These are phyloP conservation scores for Aspergillus sp. DNA, from an alignment of 2,329 filamentous ascomycete genomes.

Conservation along the genomic window DNA sequence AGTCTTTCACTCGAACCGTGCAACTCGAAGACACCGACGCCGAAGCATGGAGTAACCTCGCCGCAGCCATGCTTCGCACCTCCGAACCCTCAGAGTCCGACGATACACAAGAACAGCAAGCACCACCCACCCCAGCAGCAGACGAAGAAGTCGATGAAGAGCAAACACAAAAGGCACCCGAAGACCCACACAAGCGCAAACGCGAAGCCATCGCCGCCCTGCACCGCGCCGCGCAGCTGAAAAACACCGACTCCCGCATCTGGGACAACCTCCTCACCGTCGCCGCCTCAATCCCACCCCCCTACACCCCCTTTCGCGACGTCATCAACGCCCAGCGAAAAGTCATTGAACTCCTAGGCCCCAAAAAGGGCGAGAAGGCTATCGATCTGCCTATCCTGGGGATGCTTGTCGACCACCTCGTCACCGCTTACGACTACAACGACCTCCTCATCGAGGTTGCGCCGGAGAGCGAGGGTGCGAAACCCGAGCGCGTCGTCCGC, in stretches of 20 bases:
- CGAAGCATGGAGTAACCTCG: conserved; percentile 93
- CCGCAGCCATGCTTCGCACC: conserved; percentile 72
- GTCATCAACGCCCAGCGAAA: conserved; percentile 75
- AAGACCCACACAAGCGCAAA: conserved; percentile 65
- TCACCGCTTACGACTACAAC: conserved; percentile 53
- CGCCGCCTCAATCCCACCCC: conserved; percentile 75
- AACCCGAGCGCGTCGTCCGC: conserved; percentile 44
- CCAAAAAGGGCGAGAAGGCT: conserved; percentile 71
- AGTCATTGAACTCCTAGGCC: conserved; percentile 73
- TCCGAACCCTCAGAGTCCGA: conserved; percentile 37
- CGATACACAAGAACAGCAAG: conserved; percentile 34
- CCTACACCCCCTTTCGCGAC: conserved; percentile 67
- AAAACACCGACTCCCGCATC: conserved; percentile 86
- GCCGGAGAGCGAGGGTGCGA: conserved; percentile 13
- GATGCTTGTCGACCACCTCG: conserved; percentile 72
- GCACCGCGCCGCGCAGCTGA: conserved; percentile 81
- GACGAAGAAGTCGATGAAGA: conserved; percentile 33
- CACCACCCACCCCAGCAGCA: conserved; percentile 29
- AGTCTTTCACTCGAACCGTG: conserved; percentile 82
- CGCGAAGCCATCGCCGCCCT: conserved; percentile 80
- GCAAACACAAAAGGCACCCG: conserved; percentile 20
- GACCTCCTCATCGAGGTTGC: conserved; percentile 40
- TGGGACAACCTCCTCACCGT: conserved; percentile 97
- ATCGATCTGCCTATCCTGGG: conserved; percentile 76
- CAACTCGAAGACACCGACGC: conserved; percentile 86